Conservation (phyloP, 176 grass and related monocot genomes). For the Ampelocalamus luodianensis region DNA sequence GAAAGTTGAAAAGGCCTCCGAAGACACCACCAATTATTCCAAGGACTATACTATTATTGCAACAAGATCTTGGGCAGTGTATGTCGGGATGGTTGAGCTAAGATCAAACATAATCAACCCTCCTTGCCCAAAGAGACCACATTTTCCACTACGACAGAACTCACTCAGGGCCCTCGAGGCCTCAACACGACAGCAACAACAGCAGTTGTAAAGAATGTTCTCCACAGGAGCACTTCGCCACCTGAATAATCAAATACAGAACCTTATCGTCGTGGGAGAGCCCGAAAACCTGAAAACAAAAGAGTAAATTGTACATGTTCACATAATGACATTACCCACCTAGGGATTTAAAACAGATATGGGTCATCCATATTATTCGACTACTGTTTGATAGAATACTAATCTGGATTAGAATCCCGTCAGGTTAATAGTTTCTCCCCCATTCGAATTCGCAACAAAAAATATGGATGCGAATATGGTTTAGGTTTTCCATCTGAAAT, state of each 20-base stretch:
- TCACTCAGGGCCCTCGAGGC: slow-evolving; percentile 63
- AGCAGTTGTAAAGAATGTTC: slow-evolving; percentile 97
- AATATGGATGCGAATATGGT: background rate
- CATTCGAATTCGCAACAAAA: background rate
- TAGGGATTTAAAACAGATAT: background rate
- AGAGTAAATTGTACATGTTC: background rate
- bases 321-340: background rate
- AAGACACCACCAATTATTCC: slow-evolving; percentile 85
- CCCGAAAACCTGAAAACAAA: slow-evolving; percentile 1
- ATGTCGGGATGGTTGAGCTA: slow-evolving; percentile 60
- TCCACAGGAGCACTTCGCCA: slow-evolving; percentile 96
- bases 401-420: slow-evolving; percentile 14
- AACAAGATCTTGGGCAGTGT: slow-evolving; percentile 64
- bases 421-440: background rate
- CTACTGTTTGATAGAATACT: background rate
- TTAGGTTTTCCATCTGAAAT: slow-evolving; percentile 25
- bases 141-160: slow-evolving; percentile 80
- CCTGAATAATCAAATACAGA: slow-evolving; percentile 54
- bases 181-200: slow-evolving; percentile 86
- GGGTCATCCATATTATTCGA: background rate
- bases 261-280: background rate
- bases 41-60: slow-evolving; percentile 76
- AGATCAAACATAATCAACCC: slow-evolving; percentile 99
- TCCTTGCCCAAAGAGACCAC: slow-evolving; percentile 87
- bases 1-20: slow-evolving; percentile 82